Percentiles rank a stretch among this genome's conserved stretches.
Evolutionary conservation across 139 green algal species (phyloP).

Genomic region (Coelastrella sp.): DNA sequence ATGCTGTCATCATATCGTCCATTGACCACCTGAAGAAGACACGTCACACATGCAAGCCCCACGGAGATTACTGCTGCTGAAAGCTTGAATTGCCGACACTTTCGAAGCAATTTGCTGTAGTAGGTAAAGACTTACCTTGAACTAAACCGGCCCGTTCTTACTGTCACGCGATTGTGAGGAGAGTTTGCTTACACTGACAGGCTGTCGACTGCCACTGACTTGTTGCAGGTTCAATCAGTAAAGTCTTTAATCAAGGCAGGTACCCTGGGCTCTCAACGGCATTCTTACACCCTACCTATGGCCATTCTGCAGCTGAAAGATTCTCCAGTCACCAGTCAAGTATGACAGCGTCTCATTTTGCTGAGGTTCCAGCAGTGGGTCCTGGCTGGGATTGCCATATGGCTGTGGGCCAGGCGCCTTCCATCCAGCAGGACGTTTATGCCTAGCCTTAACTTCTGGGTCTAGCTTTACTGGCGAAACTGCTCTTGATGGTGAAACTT

Average conservation of each 20-base stretch:
- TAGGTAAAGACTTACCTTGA: too few species aligned
- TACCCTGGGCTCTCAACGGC: too few species aligned
- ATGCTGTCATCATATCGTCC: constrained; percentile 46
- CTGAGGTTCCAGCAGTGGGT: neutral
- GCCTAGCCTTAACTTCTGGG: constrained; percentile 21
- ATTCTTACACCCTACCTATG: constrained; percentile 9
- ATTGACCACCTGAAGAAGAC: constrained; percentile 34
- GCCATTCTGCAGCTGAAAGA: constrained; percentile 46
- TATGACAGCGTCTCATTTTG: constrained; percentile 11
- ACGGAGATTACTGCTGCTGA: neutral
- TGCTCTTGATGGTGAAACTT: neutral
- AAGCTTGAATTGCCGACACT: too few species aligned
- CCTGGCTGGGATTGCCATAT: neutral
- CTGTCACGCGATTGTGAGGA: too few species aligned
- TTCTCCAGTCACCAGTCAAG: constrained; percentile 47
- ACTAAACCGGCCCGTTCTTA: too few species aligned
- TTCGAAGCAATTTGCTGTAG: too few species aligned
- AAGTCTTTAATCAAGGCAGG: too few species aligned
- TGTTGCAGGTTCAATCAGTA: too few species aligned
- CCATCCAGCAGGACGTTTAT: constrained; percentile 40
- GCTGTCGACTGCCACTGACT: too few species aligned
- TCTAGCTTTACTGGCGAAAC: neutral
- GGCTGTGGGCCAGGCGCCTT: constrained; percentile 32
- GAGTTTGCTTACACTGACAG: too few species aligned
- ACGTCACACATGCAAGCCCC: neutral